Evolutionary conservation across 768 basidiomycete genomes (phyloP), one percentile per base, ranked within the genome.

Genomic region (Cystobasidium ongulense): DNA sequence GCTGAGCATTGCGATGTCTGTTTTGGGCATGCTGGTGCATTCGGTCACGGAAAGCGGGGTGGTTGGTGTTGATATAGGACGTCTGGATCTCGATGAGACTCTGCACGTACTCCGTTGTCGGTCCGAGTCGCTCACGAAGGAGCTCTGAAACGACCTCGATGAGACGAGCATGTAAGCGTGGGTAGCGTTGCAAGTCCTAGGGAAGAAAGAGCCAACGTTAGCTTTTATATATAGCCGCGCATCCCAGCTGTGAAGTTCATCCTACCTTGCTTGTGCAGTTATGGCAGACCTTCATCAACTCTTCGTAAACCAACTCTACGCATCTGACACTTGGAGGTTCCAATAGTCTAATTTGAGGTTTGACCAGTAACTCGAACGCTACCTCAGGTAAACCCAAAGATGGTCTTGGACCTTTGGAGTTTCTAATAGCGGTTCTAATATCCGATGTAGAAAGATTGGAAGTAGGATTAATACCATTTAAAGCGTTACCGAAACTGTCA

Each of bases 11-110:
- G 41, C 65, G 43, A 73, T 29, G 25, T 29, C 59, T 35, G 39
- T 63, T 57, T 10, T 43, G 54, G 8, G 50, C 52, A n/a, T 54
- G n/a, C 57, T 68, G 38, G 38, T 59, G 38, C 63, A 50, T 61
- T 65, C 74, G 2, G 13, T 25, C 61, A 39, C 39, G 88, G 82
- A 97, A 98, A 36, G 90, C 86, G 5, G 96, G 96, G 80, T 99
- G 96, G 81, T 98, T 98, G 72, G 94, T 98, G 81, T 99, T 99
- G 85, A 99, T 98, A 80, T 99, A 99, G 13, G 96, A 94, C 0
- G 92, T 92, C 81, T 99, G 96, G 62, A 99, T 99, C 78, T 89
- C 87, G 78, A 99, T 97, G 78, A 99, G 84, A 79, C 91, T 93
- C 77, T 92, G 90, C 0, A 94, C 89, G 81, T 98, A 98, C n/a